Conservation (phyloP, 2,329 filamentous ascomycete genomes). For the Ciborinia camelliae region DNA sequence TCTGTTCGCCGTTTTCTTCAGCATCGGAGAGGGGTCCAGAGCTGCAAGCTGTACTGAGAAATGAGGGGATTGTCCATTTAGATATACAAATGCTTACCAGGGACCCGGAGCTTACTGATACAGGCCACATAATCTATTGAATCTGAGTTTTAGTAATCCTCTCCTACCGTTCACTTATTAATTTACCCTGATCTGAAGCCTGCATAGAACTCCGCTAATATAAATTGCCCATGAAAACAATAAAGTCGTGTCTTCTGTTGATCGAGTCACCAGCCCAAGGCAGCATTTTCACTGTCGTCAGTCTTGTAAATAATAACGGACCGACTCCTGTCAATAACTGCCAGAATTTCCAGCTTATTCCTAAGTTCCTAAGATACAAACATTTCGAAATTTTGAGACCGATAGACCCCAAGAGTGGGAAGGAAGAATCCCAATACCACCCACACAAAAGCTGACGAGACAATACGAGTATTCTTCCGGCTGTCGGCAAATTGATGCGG, state of each 20-base stretch:
- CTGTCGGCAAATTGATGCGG: conserved; percentile 23
- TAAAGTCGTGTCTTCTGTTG: conserved; percentile 17
- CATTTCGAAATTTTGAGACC: background rate
- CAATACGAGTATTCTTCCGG: conserved; percentile 11
- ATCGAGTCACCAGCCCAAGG: conserved; percentile 14
- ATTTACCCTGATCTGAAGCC: conserved; percentile 16
- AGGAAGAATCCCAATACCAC: conserved; percentile 11
- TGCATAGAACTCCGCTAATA: conserved; percentile 20
- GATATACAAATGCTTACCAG: conserved; percentile 11
- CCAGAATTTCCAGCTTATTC: conserved; percentile 5
- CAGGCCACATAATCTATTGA: conserved; percentile 11
- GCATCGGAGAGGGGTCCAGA: background rate
- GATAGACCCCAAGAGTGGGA: conserved; percentile 9
- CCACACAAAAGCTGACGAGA: conserved; percentile 9
- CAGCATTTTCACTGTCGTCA: background rate
- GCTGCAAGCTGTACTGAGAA: conserved; percentile 2
- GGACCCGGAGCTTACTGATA: conserved; percentile 2
- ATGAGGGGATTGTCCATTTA: conserved; percentile 7
- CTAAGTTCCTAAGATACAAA: conserved; percentile 5
- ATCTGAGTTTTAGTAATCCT: conserved; percentile 17
- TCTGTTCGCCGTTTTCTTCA: conserved; percentile 15
- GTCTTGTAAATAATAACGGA: conserved; percentile 12
- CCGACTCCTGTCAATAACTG: conserved; percentile 16
- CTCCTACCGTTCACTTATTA: background rate
- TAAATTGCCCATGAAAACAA: conserved; percentile 24